A percentile compares a stretch with the other conserved stretches of the same genome.
These are phyloP conservation scores for Lumnitzera littorea DNA, from an alignment of 345 rosid genomes.

Conservation along the genomic window DNA sequence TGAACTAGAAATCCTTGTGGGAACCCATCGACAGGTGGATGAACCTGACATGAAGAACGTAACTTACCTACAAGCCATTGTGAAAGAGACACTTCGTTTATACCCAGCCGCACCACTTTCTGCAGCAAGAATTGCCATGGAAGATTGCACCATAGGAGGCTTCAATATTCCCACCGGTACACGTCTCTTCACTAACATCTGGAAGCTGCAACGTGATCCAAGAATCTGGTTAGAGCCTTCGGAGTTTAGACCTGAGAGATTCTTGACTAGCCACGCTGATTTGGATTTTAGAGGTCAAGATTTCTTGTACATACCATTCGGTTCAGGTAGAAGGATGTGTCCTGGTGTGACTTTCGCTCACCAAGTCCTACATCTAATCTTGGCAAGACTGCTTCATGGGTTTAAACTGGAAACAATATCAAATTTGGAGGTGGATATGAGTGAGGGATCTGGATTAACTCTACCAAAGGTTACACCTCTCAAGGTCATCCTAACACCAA, in stretches of 20 bases:
- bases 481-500: constrained; percentile 17
- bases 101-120: constrained; percentile 24
- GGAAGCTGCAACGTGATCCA: constrained; percentile 34
- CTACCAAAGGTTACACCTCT: constrained; percentile 16
- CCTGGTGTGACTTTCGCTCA: constrained; percentile 24
- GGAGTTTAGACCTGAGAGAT: constrained; percentile 31
- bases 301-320: constrained; percentile 31
- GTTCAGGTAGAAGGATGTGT: constrained; percentile 38
- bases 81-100: constrained; percentile 26
- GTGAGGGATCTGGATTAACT: constrained; percentile 17
- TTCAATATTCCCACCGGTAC: constrained; percentile 21
- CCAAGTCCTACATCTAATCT: constrained; percentile 14
- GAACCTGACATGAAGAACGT: constrained; percentile 21
- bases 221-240: constrained; percentile 22
- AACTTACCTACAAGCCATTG: constrained; percentile 15
- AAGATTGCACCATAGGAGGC: constrained; percentile 11
- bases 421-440: constrained; percentile 14
- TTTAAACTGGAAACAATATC: constrained; percentile 9
- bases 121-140: constrained; percentile 13
- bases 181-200: constrained; percentile 18
- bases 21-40: constrained; percentile 11
- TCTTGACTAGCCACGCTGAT: constrained; percentile 1
- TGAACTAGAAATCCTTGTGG: constrained; percentile 16
- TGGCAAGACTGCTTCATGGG: constrained; percentile 22
- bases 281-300: constrained; percentile 25